Percentiles rank a stretch among this genome's conserved stretches.
phyloP scores from a whole-genome alignment of 169 alveolate genomes.

The Cryptosporidium sp. region DNA sequence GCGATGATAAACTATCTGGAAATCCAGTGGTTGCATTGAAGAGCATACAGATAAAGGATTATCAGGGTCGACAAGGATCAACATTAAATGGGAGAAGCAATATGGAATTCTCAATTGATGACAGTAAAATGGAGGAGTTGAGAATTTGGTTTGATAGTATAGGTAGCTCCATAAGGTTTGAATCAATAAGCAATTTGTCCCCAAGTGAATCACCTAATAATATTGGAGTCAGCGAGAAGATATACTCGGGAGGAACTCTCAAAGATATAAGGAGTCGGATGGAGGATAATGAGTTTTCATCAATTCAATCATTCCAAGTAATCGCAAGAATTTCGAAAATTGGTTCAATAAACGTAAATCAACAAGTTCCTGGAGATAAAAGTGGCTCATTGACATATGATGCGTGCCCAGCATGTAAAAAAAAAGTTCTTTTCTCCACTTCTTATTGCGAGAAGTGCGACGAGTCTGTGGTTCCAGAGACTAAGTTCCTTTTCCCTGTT shows the following conservation, averaged over 20 bases:
- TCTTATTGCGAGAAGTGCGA: conserved; percentile 69
- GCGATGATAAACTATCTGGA: conserved; percentile 44
- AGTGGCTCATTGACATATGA: conserved; percentile 40
- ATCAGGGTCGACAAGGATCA: conserved; percentile 66
- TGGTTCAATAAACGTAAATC: conserved; percentile 25
- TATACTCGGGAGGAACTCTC: conserved; percentile 3
- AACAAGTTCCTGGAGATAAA: conserved; percentile 22
- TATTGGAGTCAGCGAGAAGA: neutral
- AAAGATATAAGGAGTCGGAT: conserved; percentile 34
- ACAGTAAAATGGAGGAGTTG: neutral
- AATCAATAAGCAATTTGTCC: conserved; percentile 26
- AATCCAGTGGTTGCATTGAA: conserved; percentile 67
- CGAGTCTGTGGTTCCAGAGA: conserved; percentile 53
- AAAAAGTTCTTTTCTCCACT: conserved; percentile 34
- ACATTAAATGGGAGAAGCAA: conserved; percentile 62
- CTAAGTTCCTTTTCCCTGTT: conserved; percentile 70
- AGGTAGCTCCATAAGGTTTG: conserved; percentile 13
- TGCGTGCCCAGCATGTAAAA: conserved; percentile 72
- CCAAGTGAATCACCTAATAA: neutral
- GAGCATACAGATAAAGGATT: conserved; percentile 61
- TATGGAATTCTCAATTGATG: conserved; percentile 29
- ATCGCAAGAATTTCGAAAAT: conserved; percentile 59
- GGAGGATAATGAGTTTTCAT: conserved; percentile 9
- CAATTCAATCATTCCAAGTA: conserved; percentile 16
- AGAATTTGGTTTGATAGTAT: conserved; percentile 14